A percentile compares a stretch with the other conserved stretches of the same genome.
phyloP scores from a whole-genome alignment of 768 basidiomycete species.

The Boletus sp. region DNA sequence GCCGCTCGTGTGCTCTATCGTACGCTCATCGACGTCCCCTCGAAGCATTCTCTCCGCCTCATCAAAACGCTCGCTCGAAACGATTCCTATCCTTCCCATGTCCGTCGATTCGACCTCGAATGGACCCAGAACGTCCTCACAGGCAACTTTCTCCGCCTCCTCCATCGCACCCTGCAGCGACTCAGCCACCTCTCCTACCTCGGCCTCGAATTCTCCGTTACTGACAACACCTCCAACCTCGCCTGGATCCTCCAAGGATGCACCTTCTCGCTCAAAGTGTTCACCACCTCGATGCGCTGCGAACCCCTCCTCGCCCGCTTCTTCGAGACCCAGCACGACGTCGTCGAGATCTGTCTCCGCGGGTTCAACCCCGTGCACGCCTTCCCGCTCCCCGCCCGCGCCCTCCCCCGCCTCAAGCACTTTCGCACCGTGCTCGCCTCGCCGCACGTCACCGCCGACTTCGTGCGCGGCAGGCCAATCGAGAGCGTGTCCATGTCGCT shows the following conservation, averaged over 20 bases:
- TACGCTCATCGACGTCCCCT: slow-evolving; percentile 34
- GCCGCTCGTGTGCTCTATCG: slow-evolving; percentile 37
- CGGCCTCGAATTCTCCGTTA: slow-evolving; percentile 47
- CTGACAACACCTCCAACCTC: slow-evolving; percentile 34
- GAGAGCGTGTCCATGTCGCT: slow-evolving; percentile 52
- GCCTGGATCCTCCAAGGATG: slow-evolving; percentile 50
- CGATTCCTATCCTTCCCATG: slow-evolving; percentile 37
- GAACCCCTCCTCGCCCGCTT: slow-evolving; percentile 47
- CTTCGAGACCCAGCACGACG: slow-evolving; percentile 46
- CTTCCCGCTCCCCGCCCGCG: slow-evolving; percentile 35
- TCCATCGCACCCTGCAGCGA: slow-evolving; percentile 42
- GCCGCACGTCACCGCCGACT: slow-evolving; percentile 42
- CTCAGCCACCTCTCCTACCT: slow-evolving; percentile 43
- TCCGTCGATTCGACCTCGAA: slow-evolving; percentile 48
- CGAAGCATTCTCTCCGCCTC: slow-evolving; percentile 35
- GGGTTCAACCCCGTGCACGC: slow-evolving; percentile 43
- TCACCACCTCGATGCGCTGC: slow-evolving; percentile 59
- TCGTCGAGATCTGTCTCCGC: slow-evolving; percentile 55
- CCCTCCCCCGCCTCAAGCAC: slow-evolving; percentile 47
- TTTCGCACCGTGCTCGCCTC: slow-evolving; percentile 58
- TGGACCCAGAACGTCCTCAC: slow-evolving; percentile 39
- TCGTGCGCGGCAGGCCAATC: slow-evolving; percentile 50
- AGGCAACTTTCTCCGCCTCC: slow-evolving; percentile 47
- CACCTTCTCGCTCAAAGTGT: slow-evolving; percentile 43
- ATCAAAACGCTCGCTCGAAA: slow-evolving; percentile 41